Evolutionary conservation across 495 filamentous ascomycete genomes (phyloP), one percentile per base, ranked within the genome.

Genomic region (Astrothelium macrocarpum): DNA sequence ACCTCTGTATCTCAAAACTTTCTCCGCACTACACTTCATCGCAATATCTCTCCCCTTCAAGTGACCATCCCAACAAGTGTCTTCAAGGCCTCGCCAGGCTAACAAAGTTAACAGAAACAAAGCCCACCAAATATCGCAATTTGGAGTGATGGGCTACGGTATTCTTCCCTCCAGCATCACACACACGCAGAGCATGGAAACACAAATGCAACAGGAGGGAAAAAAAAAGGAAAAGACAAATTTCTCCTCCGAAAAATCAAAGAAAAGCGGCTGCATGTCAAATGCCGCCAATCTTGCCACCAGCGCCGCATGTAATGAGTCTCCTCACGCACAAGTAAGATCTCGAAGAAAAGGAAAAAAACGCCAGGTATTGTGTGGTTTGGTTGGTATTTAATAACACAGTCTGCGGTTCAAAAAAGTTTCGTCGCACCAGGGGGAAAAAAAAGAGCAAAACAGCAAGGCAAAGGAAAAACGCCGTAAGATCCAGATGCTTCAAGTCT

Each of bases 211-310:
- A 18, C 9, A 42, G 42, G 12, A 56, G 56, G 25, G 49, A 20
- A 56, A 53, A 36, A 63, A 36, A n/a, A 60, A 31, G 32, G 26
- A 36, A 5, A 62, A 46, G 25, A 56, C 53, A 56, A 53, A 36
- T 10, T 32, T 9, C 42, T 62, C 39, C 20, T 60, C 67, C 64
- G 63, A 69, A 46, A 39, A 42, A 68, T 60, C 67, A 61, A 62
- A 69, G 43, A 39, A 42, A 68, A 66, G 10, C 49, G 66, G 64
- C 60, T 69, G 66, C 64, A 56, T 56, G 49, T 20, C 49, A 56
- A 20, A 56, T 56, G 49, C 49, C 20, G 49, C 49, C 49, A 10
- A 9, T 29, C 25, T 9, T 20, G 45, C 20, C 49, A 26, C 49
- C 23, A 29, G 25, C 49, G 64, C 65, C 64, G 28, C 32, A 26